phyloP scores from a whole-genome alignment of 345 rosid species.

The Camelina neglecta region DNA sequence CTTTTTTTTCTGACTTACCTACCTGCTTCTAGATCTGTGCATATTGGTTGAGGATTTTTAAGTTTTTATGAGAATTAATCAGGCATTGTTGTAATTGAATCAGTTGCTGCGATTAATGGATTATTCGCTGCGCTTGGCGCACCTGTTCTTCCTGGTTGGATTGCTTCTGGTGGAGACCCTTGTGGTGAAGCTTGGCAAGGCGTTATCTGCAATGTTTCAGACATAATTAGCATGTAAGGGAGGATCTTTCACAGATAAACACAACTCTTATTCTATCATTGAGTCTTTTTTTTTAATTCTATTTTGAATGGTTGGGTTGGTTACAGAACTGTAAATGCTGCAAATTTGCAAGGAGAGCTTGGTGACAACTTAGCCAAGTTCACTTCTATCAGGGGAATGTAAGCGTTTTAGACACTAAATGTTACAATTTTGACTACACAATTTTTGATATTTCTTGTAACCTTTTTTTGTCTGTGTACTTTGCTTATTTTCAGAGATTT shows the following conservation, averaged over 20 bases:
- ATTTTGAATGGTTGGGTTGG: background rate
- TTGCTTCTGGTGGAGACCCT: conserved; percentile 91
- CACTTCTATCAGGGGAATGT: conserved; percentile 80
- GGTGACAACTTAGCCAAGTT: conserved; percentile 70
- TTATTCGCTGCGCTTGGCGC: conserved; percentile 72
- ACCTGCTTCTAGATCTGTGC: conserved; percentile 26
- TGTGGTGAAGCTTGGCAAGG: conserved; percentile 97
- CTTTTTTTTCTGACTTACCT: background rate
- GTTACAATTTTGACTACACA: conserved; percentile 1
- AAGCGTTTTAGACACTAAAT: conserved; percentile 42
- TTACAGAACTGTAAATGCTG: conserved; percentile 77
- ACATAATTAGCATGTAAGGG: conserved; percentile 61
- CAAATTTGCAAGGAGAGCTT: conserved; percentile 92
- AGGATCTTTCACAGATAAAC: background rate
- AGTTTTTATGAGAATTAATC: conserved; percentile 23
- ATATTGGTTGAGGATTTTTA: conserved; percentile 27
- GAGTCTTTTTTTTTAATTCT: background rate
- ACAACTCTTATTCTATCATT: background rate
- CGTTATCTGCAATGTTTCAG: conserved; percentile 67
- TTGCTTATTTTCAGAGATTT: conserved; percentile 65
- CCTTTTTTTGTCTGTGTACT: conserved; percentile 6
- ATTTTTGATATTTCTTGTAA: conserved; percentile 21
- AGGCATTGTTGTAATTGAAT: conserved; percentile 53
- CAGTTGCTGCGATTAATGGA: conserved; percentile 87
- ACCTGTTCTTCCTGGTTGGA: conserved; percentile 93